Conservation (phyloP, 495 filamentous ascomycete species). For the Penicillium verhagenii region DNA sequence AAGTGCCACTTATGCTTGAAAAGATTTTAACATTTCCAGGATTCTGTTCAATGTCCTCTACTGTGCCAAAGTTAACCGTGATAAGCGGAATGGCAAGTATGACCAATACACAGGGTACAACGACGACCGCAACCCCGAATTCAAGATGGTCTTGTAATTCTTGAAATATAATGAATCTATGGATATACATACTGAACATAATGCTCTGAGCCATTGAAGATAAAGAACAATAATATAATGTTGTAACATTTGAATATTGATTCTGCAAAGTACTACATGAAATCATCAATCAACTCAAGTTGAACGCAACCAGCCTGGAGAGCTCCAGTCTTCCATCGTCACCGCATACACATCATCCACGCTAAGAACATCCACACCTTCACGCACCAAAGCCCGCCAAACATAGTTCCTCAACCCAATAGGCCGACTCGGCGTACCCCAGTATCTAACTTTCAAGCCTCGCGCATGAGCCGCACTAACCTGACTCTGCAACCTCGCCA, state of each 20-base stretch:
- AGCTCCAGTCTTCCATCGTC: conserved; percentile 22
- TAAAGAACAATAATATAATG: too few species aligned
- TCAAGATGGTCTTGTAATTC: conserved; percentile 60
- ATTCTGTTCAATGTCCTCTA: conserved; percentile 63
- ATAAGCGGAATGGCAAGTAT: conserved; percentile 64
- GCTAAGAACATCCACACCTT: conserved; percentile 53
- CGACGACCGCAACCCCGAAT: conserved; percentile 66
- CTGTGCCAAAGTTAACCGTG: conserved; percentile 63
- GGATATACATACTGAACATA: too few species aligned
- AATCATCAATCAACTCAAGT: too few species aligned
- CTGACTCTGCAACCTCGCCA: conserved; percentile 54
- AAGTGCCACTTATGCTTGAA: background rate
- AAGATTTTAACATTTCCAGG: conserved; percentile 28
- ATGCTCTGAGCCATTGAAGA: too few species aligned
- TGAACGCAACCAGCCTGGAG: too few species aligned
- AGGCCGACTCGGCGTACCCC: conserved; percentile 63
- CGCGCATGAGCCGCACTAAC: conserved; percentile 56
- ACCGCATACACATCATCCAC: conserved; percentile 27
- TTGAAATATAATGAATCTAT: too few species aligned
- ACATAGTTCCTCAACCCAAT: conserved; percentile 58
- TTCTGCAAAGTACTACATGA: too few species aligned
- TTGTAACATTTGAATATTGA: too few species aligned
- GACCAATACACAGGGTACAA: conserved; percentile 54
- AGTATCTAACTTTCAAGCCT: conserved; percentile 65
- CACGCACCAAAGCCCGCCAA: conserved; percentile 60